Evolutionary conservation across 129 eudicot species (phyloP).

Genomic region (Arctium lappa): DNA sequence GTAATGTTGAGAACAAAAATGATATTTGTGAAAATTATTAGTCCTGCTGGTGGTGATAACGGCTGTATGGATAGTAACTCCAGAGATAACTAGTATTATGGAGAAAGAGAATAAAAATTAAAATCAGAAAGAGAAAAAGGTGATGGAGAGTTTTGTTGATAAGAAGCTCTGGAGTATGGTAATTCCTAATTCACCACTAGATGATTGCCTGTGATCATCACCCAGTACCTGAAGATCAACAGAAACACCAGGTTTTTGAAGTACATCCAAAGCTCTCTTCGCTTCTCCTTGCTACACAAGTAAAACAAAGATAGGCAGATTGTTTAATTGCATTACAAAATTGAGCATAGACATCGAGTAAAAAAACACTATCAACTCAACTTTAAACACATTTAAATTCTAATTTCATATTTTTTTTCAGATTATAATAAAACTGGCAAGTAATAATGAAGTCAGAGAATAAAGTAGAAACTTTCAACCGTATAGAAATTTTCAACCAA

Average conservation of each 20-base stretch:
- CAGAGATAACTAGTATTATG: neutral
- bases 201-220: neutral
- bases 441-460: neutral
- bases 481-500: neutral
- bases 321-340: neutral
- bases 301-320: conserved; percentile 14
- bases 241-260: conserved; percentile 85
- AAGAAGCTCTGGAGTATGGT: neutral
- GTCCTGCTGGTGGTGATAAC: neutral
- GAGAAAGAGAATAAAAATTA: neutral
- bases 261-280: conserved; percentile 90
- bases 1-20: conserved; percentile 18
- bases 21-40: neutral
- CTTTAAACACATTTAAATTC: neutral
- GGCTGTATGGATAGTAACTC: neutral
- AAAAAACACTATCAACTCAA: neutral
- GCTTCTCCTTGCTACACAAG: conserved; percentile 87
- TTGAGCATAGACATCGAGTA: neutral
- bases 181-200: neutral
- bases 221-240: conserved; percentile 69
- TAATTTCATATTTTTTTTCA: neutral
- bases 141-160: neutral
- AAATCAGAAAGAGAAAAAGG: neutral
- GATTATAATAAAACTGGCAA: neutral
- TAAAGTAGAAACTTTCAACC: neutral